These are phyloP conservation scores for Fabrea salina DNA, from an alignment of 169 alveolate species.

Conservation along the genomic window DNA sequence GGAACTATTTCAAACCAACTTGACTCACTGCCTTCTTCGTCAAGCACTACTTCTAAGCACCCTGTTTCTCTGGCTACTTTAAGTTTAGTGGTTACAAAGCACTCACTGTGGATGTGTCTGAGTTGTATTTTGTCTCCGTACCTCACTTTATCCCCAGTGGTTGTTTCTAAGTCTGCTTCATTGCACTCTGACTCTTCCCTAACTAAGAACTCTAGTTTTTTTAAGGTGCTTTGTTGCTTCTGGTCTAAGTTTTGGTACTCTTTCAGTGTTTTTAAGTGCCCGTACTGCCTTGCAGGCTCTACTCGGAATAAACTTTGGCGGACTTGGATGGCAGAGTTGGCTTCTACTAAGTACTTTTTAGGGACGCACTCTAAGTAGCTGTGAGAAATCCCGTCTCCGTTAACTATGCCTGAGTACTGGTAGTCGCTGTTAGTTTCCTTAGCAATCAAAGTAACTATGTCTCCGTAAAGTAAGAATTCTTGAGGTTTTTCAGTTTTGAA, in stretches of 20 bases:
- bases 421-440: background rate
- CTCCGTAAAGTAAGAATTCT: constrained; percentile 17
- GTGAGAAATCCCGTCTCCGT: constrained; percentile 28
- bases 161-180: background rate
- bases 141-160: background rate
- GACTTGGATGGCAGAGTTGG: background rate
- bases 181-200: constrained; percentile 6
- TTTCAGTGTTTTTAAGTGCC: background rate
- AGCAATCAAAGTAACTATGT: background rate
- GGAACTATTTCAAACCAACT: constrained; percentile 26
- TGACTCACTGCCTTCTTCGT: background rate
- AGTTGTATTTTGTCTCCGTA: constrained; percentile 24
- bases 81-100: constrained; percentile 2
- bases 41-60: constrained; percentile 14
- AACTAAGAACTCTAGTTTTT: background rate
- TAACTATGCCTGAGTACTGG: background rate
- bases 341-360: background rate
- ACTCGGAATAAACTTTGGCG: constrained; percentile 9
- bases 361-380: constrained; percentile 1
- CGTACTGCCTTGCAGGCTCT: constrained; percentile 27
- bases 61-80: constrained; percentile 5
- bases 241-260: background rate
- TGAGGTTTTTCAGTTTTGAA: background rate
- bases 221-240: background rate
- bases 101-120: constrained; percentile 17